phyloP scores from a whole-genome alignment of 1,284 basidiomycete genomes.

The Cryptococcus sp. region DNA sequence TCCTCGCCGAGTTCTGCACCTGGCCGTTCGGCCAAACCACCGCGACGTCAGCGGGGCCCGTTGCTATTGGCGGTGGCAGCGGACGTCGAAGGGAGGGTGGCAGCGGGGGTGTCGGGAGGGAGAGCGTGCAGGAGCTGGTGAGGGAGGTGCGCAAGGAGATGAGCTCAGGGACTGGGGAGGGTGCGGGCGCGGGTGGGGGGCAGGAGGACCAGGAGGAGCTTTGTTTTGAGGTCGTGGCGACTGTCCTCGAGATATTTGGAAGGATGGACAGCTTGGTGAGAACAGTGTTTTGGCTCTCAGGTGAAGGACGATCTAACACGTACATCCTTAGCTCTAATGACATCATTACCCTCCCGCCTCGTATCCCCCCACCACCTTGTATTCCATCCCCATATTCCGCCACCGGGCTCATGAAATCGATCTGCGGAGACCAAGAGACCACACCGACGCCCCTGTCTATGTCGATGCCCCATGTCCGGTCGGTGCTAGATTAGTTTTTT shows the following conservation, averaged over 20 bases:
- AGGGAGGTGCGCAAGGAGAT: conserved; percentile 74
- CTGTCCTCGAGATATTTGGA: conserved; percentile 83
- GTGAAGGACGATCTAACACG: neutral
- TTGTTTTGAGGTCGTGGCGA: conserved; percentile 82
- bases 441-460: too few species aligned
- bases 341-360: neutral
- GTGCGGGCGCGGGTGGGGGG: conserved; percentile 62
- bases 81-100: conserved; percentile 44
- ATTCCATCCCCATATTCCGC: neutral
- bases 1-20: conserved; percentile 78
- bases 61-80: conserved; percentile 40
- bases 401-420: neutral
- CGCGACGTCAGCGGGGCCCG: conserved; percentile 31
- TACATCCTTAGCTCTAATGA: neutral
- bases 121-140: conserved; percentile 74
- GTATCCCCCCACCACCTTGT: neutral
- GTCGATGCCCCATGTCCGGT: too few species aligned
- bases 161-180: conserved; percentile 47
- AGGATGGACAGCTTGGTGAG: conserved; percentile 75
- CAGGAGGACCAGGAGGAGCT: conserved; percentile 67
- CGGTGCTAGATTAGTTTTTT: too few species aligned
- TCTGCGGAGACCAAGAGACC: too few species aligned
- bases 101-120: conserved; percentile 50
- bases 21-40: conserved; percentile 75
- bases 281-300: too few species aligned